Evolutionary conservation across 2,329 filamentous ascomycete species (phyloP).

Genomic region (Xylariaceae sp.): DNA sequence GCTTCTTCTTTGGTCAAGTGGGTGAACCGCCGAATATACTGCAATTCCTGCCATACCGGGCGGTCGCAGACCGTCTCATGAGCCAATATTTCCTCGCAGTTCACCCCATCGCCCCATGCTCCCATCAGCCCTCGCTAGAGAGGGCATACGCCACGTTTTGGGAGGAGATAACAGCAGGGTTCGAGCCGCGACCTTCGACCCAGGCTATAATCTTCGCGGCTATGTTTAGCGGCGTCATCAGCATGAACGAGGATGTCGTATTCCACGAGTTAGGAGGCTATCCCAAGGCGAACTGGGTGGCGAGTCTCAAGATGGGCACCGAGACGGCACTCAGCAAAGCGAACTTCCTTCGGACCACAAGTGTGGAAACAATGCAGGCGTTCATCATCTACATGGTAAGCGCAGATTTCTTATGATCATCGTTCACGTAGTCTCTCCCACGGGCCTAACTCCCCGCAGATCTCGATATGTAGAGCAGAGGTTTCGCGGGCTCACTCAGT

Average conservation of each 20-base stretch:
- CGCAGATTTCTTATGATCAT: not conserved
- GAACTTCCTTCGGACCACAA: slow-evolving; percentile 72
- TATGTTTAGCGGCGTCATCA: slow-evolving; percentile 72
- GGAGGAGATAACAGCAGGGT: slow-evolving; percentile 62
- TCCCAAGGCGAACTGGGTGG: slow-evolving; percentile 62
- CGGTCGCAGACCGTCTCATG: slow-evolving; percentile 65
- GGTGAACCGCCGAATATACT: slow-evolving; percentile 57
- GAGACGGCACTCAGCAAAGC: slow-evolving; percentile 72
- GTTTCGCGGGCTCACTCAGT: slow-evolving; percentile 76
- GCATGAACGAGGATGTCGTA: slow-evolving; percentile 62
- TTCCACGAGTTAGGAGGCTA: slow-evolving; percentile 58
- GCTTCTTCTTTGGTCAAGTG: slow-evolving; percentile 67
- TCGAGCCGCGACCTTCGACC: slow-evolving; percentile 67
- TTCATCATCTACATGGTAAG: slow-evolving; percentile 77
- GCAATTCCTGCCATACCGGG: slow-evolving; percentile 64
- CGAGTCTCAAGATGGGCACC: slow-evolving; percentile 68
- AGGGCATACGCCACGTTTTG: slow-evolving; percentile 69
- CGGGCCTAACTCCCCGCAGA: slow-evolving; percentile 48
- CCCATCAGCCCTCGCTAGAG: slow-evolving; percentile 72
- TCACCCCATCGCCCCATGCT: slow-evolving; percentile 69
- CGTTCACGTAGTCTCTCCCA: no score
- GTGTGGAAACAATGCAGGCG: slow-evolving; percentile 76
- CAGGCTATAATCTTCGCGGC: slow-evolving; percentile 74
- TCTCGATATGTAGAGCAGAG: slow-evolving; percentile 74
- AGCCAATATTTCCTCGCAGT: slow-evolving; percentile 72